These are phyloP conservation scores for Euphorbia lathyris DNA, from an alignment of 345 rosid species.

Conservation along the genomic window DNA sequence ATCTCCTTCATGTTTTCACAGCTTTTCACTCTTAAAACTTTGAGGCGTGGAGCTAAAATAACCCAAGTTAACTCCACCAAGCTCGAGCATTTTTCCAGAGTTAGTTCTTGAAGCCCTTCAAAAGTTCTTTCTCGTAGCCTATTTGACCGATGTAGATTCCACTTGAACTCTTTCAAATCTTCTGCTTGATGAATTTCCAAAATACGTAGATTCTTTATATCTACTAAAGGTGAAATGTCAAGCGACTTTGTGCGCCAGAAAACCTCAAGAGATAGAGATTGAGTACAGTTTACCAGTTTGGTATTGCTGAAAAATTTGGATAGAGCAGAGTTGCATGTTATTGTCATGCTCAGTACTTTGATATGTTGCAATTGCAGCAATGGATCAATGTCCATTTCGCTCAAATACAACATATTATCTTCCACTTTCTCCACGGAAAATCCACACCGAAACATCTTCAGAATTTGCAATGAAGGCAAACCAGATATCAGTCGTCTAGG, in stretches of 20 bases:
- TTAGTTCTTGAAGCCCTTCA: background rate
- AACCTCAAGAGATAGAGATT: background rate
- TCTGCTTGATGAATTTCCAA: background rate
- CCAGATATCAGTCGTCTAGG: background rate
- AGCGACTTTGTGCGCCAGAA: background rate
- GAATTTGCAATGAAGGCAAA: background rate
- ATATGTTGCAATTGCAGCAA: background rate
- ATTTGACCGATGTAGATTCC: background rate
- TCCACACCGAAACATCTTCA: background rate
- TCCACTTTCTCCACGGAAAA: background rate
- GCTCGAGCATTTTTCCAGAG: background rate
- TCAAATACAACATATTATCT: background rate
- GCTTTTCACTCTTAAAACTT: background rate
- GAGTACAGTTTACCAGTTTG: background rate
- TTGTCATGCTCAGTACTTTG: background rate
- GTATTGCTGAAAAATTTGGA: background rate
- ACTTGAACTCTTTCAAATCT: background rate
- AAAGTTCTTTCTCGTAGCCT: background rate
- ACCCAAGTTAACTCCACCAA: constrained; percentile 6
- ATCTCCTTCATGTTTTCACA: background rate
- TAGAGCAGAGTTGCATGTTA: background rate
- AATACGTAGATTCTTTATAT: background rate
- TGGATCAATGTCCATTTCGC: background rate
- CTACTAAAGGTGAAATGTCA: background rate
- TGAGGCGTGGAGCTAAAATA: background rate